Evolutionary conservation across 2,329 filamentous ascomycete genomes (phyloP).

Genomic region (Fusarium keratoplasticum): DNA sequence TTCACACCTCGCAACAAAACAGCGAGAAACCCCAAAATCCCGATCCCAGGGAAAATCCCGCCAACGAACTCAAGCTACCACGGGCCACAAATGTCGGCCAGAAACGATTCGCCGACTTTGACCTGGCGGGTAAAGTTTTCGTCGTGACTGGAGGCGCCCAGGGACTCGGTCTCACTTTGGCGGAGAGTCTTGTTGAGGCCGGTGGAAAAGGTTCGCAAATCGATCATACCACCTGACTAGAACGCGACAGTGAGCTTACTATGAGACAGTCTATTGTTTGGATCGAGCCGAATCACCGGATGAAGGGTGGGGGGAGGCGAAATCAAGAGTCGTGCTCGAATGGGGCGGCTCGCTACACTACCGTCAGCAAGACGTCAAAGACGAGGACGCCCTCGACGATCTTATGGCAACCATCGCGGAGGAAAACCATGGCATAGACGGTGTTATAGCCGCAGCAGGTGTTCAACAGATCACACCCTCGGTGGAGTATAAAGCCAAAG

Average conservation of each 20-base stretch:
- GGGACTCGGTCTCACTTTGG: slow-evolving; percentile 79
- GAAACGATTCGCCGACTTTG: slow-evolving; percentile 73
- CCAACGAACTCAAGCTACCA: slow-evolving; percentile 13
- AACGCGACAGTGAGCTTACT: background rate
- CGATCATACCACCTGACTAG: background rate
- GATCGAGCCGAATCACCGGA: slow-evolving; percentile 63
- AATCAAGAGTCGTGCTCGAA: slow-evolving; percentile 70
- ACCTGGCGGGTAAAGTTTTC: slow-evolving; percentile 74
- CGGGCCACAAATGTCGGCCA: slow-evolving; percentile 38
- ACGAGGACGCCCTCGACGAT: slow-evolving; percentile 68
- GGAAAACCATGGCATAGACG: slow-evolving; percentile 71
- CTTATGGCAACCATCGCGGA: slow-evolving; percentile 70
- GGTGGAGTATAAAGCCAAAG: slow-evolving; percentile 70
- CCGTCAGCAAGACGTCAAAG: slow-evolving; percentile 74
- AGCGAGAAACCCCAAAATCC: slow-evolving; percentile 37
- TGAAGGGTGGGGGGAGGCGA: slow-evolving; percentile 70
- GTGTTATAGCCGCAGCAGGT: slow-evolving; percentile 76
- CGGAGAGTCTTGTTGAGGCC: slow-evolving; percentile 79
- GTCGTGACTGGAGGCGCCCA: slow-evolving; percentile 78
- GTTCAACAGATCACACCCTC: slow-evolving; percentile 76
- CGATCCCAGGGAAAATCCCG: slow-evolving; percentile 37
- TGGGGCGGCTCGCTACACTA: slow-evolving; percentile 75
- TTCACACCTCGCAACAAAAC: slow-evolving; percentile 9
- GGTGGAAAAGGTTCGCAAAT: slow-evolving; percentile 70
- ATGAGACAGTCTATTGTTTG: slow-evolving; percentile 64